Conservation (phyloP, 1,139 yeast genomes). For the Kodamaea sp. region DNA sequence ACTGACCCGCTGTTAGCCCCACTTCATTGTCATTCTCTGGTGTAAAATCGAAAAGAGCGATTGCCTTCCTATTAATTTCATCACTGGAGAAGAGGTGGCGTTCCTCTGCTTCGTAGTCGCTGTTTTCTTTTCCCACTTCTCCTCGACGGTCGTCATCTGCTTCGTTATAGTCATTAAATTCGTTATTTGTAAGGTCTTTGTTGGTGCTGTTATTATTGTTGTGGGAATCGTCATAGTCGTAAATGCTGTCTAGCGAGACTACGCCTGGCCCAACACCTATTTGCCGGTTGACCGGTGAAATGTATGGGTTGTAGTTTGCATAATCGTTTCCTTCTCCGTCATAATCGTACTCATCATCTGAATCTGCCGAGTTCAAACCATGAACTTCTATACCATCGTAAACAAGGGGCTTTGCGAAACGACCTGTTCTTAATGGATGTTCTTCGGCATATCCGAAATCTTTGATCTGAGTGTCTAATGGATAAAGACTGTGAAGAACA, state of each 20-base stretch:
- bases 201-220: slow-evolving; percentile 5
- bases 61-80: slow-evolving; percentile 57
- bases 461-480: slow-evolving; percentile 49
- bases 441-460: slow-evolving; percentile 76
- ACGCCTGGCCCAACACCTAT: slow-evolving; percentile 1
- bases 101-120: slow-evolving; percentile 10
- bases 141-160: slow-evolving; percentile 5
- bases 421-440: slow-evolving; percentile 69
- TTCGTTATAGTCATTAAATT: slow-evolving; percentile 8
- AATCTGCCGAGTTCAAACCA: slow-evolving; percentile 18
- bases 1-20: slow-evolving; percentile 74
- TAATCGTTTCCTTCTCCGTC: slow-evolving; percentile 12
- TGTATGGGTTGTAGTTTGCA: slow-evolving; percentile 13
- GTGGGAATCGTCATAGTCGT: slow-evolving; percentile 11
- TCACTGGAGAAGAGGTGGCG: slow-evolving; percentile 21
- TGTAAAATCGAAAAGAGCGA: slow-evolving; percentile 84
- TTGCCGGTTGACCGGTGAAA: slow-evolving; percentile 13
- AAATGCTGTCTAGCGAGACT: slow-evolving; percentile 6
- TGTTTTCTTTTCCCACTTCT: slow-evolving; percentile 6
- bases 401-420: slow-evolving; percentile 18
- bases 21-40: slow-evolving; percentile 97
- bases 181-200: slow-evolving; percentile 4
- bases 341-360: slow-evolving; percentile 18
- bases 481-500: slow-evolving; percentile 13
- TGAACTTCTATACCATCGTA: slow-evolving; percentile 16